Evolutionary conservation across 2,329 filamentous ascomycete species (phyloP), one percentile per base, ranked within the genome.

Genomic region (Gliomastix tumulicola): DNA sequence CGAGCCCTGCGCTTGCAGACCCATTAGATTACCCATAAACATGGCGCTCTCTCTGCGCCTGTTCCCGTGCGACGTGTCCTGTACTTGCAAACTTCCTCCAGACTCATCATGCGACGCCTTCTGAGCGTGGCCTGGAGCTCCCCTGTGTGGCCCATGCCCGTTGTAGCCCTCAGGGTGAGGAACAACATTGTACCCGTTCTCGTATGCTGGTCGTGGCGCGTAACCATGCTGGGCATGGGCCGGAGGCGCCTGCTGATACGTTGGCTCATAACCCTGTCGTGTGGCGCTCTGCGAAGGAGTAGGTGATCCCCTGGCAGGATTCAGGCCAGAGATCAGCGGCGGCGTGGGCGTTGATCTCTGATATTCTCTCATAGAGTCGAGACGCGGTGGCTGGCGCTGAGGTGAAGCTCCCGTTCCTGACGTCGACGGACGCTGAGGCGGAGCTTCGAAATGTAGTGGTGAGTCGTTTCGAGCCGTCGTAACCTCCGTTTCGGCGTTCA

Each of bases 41-140:
- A 82, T 75, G 32, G 66, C 63, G 48, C 79, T 82, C 55, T 82
- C 77, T 34, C 78, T 69, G 34, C 75, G 65, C 49, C 67, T 73
- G 28, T 62, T 72, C 23, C 48, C 49, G 28, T 53, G 27, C 11
- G 34, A 51, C 38, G 65, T 65, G 33, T 71, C 66, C 41, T 56
- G 48, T 13, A 48, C 41, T 28, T 23, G 45, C 43, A n/a, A 48
- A 30, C 5, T 55, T 46, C 15, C 53, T 44, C 36, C 37, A 43
- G 5, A 20, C 7, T 34, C 32, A 7, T 34, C 32, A 22, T 15
- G 11, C 21, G n/a, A 17, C 18, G n/a, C 12, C 12, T 32, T 13
- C 18, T 32, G 31, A 20, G 15, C 10, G 15, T 30, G 28, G 32
- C 18, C 18, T 9, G 32, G 16, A 21, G 11, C 32, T 6, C 19